Evolutionary conservation across 805 yeast species (phyloP).

Genomic region (Candida wancherniae): DNA sequence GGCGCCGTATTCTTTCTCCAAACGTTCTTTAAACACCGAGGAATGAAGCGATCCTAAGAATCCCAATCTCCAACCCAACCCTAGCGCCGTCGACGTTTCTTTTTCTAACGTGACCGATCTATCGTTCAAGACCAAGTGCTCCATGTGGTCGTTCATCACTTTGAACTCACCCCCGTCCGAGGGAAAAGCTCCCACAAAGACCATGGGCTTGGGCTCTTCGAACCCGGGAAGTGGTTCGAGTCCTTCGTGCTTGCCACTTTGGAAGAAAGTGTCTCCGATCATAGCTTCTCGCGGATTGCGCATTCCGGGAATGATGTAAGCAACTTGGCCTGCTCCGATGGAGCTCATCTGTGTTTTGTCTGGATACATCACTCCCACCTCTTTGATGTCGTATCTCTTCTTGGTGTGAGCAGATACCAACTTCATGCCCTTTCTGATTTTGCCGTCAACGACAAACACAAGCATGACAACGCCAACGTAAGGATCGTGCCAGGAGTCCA

Average conservation of each 20-base stretch:
- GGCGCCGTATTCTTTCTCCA: slow-evolving; percentile 92
- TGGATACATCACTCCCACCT: slow-evolving; percentile 94
- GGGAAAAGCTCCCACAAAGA: slow-evolving; percentile 96
- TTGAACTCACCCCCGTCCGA: slow-evolving; percentile 91
- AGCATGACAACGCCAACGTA: slow-evolving; percentile 87
- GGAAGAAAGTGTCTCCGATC: slow-evolving; percentile 86
- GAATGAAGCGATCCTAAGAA: slow-evolving; percentile 94
- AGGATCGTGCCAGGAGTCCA: slow-evolving; percentile 97
- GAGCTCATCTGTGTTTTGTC: slow-evolving; percentile 62
- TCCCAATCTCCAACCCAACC: slow-evolving; percentile 97
- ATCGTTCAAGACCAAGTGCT: slow-evolving; percentile 84
- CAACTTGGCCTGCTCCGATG: slow-evolving; percentile 88
- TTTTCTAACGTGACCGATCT: slow-evolving; percentile 84
- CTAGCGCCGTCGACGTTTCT: slow-evolving; percentile 90
- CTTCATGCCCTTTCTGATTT: slow-evolving; percentile 66
- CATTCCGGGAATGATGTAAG: slow-evolving; percentile 93
- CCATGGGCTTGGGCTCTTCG: slow-evolving; percentile 97
- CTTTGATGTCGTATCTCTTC: slow-evolving; percentile 79
- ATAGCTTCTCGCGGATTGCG: slow-evolving; percentile 79
- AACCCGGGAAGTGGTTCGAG: slow-evolving; percentile 88
- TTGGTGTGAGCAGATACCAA: slow-evolving; percentile 74
- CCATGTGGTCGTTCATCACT: slow-evolving; percentile 82
- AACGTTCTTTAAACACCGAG: slow-evolving; percentile 84
- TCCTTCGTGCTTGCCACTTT: slow-evolving; percentile 46
- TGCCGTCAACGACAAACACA: slow-evolving; percentile 82